Conservation (phyloP, 768 basidiomycete species). For the Filobasidium wieringae region DNA sequence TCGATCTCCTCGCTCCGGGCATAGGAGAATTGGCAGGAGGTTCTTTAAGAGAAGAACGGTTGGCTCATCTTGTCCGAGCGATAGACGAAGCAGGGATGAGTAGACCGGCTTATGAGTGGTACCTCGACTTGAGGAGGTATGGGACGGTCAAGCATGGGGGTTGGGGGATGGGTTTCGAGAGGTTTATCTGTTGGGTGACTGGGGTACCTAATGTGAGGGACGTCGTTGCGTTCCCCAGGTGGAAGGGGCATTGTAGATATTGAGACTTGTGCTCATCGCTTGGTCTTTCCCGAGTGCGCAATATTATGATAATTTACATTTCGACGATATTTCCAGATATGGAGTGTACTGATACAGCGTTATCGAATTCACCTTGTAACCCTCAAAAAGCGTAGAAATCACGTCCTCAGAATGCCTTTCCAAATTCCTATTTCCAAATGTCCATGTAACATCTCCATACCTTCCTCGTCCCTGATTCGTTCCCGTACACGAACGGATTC, state of each 20-base stretch:
- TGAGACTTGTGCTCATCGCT: not conserved
- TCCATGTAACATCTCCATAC: not conserved
- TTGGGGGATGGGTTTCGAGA: conserved; percentile 91
- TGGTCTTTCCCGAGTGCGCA: not conserved
- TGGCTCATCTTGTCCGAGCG: conserved; percentile 32
- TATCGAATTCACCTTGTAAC: no score
- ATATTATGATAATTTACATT: no score
- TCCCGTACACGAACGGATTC: not conserved
- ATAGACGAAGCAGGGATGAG: conserved; percentile 48
- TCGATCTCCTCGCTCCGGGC: conserved; percentile 79
- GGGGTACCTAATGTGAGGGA: conserved; percentile 86
- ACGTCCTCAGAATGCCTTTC: not conserved
- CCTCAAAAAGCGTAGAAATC: no score
- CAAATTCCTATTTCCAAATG: not conserved
- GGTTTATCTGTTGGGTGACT: conserved; percentile 72
- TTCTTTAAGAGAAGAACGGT: conserved; percentile 53
- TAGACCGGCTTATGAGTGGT: conserved; percentile 45
- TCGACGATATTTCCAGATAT: no score
- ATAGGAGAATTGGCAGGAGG: conserved; percentile 88
- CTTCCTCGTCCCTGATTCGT: not conserved
- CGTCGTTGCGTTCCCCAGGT: conserved; percentile 81
- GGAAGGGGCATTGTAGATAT: conserved; percentile 43
- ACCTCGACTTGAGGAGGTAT: conserved; percentile 66
- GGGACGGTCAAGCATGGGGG: conserved; percentile 89
- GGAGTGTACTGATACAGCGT: not conserved